Evolutionary conservation across 2,329 filamentous ascomycete species (phyloP).

Genomic region (Penicillium sp.): DNA sequence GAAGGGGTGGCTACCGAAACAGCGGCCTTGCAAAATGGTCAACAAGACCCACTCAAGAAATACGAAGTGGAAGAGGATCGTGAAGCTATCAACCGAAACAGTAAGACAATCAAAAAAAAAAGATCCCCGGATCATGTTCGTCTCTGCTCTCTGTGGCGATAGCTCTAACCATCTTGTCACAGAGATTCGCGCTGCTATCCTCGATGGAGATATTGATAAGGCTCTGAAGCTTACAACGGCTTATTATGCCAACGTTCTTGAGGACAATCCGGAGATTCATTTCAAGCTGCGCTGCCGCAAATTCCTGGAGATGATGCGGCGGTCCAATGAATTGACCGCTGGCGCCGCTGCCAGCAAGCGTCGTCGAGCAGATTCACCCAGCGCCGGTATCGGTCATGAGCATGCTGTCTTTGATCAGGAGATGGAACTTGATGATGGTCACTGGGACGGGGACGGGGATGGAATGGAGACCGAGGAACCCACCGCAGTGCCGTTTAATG

Average conservation of each 20-base stretch:
- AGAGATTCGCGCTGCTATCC: slow-evolving; percentile 81
- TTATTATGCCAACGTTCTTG: slow-evolving; percentile 74
- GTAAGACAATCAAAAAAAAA: slow-evolving; percentile 46
- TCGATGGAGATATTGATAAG: slow-evolving; percentile 86
- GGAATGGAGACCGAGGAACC: slow-evolving; percentile 53
- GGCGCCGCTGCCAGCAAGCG: slow-evolving; percentile 30
- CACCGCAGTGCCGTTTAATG: slow-evolving; percentile 34
- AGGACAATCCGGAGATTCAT: slow-evolving; percentile 73
- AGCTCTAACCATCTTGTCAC: no score
- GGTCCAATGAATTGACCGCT: slow-evolving; percentile 57
- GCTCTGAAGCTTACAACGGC: slow-evolving; percentile 74
- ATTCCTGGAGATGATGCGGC: slow-evolving; percentile 90
- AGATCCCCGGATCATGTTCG: no score
- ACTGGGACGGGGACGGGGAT: slow-evolving; percentile 42
- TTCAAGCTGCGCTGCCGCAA: slow-evolving; percentile 85
- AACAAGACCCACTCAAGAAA: slow-evolving; percentile 47
- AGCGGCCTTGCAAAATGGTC: slow-evolving; percentile 58
- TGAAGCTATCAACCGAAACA: slow-evolving; percentile 79
- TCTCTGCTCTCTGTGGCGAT: no score
- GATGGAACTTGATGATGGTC: slow-evolving; percentile 50
- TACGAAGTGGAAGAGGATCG: slow-evolving; percentile 72
- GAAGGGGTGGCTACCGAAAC: slow-evolving; percentile 72
- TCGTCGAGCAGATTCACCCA: slow-evolving; percentile 34
- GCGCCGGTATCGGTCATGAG: slow-evolving; percentile 36
- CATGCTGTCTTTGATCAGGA: slow-evolving; percentile 45